These are phyloP conservation scores for Sarocladium strictum DNA, from an alignment of 2,329 filamentous ascomycete species.

Conservation along the genomic window DNA sequence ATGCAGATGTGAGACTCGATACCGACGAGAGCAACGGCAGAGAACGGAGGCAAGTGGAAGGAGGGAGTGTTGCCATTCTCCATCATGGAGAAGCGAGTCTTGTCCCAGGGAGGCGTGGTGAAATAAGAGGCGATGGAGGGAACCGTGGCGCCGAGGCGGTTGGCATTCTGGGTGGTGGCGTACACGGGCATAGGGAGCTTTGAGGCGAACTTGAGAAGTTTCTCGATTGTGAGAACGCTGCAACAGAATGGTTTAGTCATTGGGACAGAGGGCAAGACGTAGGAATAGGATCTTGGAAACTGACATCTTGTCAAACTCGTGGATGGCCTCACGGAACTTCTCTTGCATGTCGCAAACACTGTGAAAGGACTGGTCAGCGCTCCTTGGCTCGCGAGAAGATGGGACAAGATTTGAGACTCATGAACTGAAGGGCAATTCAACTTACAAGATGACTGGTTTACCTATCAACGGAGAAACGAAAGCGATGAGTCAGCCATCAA, in stretches of 20 bases:
- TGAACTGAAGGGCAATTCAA: conserved; percentile 12
- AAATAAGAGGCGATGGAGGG: conserved; percentile 58
- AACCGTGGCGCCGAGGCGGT: conserved; percentile 75
- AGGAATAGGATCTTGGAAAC: too few species aligned
- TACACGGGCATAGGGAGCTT: conserved; percentile 71
- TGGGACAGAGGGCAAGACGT: too few species aligned
- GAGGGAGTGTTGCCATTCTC: conserved; percentile 19
- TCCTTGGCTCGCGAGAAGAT: too few species aligned
- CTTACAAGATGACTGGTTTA: conserved; percentile 46
- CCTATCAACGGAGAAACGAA: too few species aligned
- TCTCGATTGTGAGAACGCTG: conserved; percentile 61
- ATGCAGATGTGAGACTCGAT: conserved; percentile 95
- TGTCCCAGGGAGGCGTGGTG: conserved; percentile 61
- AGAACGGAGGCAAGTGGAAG: conserved; percentile 24
- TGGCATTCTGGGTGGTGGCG: conserved; percentile 78
- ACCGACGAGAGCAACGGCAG: conserved; percentile 72
- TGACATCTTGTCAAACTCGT: conserved; percentile 78
- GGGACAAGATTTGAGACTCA: neutral
- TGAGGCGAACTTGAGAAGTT: conserved; percentile 60
- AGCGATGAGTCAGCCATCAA: too few species aligned
- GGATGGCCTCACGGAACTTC: conserved; percentile 78
- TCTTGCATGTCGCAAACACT: conserved; percentile 96
- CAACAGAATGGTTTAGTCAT: too few species aligned
- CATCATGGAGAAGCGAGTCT: conserved; percentile 88
- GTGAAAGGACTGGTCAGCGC: neutral